Percentiles rank a stretch among this genome's conserved stretches.
These are phyloP conservation scores for Lactarius evosmus DNA, from an alignment of 768 basidiomycete genomes.

Conservation along the genomic window DNA sequence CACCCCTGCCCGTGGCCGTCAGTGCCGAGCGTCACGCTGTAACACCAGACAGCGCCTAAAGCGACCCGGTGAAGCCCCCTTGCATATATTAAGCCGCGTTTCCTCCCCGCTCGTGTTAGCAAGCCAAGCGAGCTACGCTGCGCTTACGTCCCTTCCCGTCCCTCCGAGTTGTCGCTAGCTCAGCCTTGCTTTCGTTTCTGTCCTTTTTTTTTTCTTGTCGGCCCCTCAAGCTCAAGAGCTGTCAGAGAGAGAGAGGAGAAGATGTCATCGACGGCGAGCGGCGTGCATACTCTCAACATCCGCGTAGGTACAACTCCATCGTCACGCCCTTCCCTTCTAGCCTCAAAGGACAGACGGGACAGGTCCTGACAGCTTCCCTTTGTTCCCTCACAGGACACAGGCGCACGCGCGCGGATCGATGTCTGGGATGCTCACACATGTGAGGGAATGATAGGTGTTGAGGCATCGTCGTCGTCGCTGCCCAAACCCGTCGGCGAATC, in stretches of 20 bases:
- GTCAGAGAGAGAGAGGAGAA: neutral
- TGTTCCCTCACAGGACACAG: neutral
- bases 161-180: neutral
- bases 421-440: neutral
- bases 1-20: neutral
- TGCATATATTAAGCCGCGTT: neutral
- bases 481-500: neutral
- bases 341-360: neutral
- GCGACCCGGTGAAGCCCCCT: neutral
- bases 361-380: neutral
- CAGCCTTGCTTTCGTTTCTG: neutral
- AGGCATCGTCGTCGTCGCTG: neutral
- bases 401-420: neutral
- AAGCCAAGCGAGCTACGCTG: neutral
- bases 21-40: neutral
- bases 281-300: neutral
- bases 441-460: neutral
- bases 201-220: neutral
- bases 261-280: constrained; percentile 1
- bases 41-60: neutral
- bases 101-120: neutral
- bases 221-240: neutral
- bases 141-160: neutral
- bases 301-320: neutral
- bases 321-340: neutral